Evolutionary conservation across 306 rosid genomes (phyloP).

Genomic region (Geum urbanum): DNA sequence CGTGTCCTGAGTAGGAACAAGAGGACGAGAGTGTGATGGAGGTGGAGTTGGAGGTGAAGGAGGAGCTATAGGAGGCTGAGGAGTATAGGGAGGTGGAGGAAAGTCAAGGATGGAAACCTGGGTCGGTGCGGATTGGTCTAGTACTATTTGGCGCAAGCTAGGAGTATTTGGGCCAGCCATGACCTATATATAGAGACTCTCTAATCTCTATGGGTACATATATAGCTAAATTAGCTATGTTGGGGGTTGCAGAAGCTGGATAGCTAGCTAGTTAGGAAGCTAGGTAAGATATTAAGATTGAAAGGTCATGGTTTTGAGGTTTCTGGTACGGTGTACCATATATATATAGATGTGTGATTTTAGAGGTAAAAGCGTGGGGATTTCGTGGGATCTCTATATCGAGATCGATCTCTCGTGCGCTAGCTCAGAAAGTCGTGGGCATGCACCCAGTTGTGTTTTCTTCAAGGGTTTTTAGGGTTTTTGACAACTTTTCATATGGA

Average conservation of each 20-base stretch:
- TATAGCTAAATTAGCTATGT: neutral
- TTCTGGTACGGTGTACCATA: neutral
- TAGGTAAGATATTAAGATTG: conserved; percentile 4
- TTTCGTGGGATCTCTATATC: conserved; percentile 30
- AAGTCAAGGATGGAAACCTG: conserved; percentile 15
- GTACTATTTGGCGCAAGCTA: neutral
- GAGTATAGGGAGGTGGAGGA: neutral
- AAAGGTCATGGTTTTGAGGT: conserved; percentile 7
- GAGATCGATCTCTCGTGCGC: no score
- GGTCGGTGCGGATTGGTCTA: conserved; percentile 14
- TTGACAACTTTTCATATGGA: neutral
- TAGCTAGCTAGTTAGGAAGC: neutral
- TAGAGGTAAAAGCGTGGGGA: conserved; percentile 54
- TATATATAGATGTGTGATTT: neutral
- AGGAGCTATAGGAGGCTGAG: conserved; percentile 1
- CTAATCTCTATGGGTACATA: neutral
- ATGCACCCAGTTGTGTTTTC: conserved; percentile 7
- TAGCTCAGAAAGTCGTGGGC: conserved; percentile 8
- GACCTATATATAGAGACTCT: neutral
- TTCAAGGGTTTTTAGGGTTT: neutral
- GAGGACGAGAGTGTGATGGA: neutral
- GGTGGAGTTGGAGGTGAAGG: neutral
- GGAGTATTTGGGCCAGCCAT: conserved; percentile 23
- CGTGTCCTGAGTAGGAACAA: conserved; percentile 10
- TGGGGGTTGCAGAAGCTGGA: neutral